These are phyloP conservation scores for Kitagawia praeruptora DNA, from an alignment of 129 eudicot genomes.

Conservation along the genomic window DNA sequence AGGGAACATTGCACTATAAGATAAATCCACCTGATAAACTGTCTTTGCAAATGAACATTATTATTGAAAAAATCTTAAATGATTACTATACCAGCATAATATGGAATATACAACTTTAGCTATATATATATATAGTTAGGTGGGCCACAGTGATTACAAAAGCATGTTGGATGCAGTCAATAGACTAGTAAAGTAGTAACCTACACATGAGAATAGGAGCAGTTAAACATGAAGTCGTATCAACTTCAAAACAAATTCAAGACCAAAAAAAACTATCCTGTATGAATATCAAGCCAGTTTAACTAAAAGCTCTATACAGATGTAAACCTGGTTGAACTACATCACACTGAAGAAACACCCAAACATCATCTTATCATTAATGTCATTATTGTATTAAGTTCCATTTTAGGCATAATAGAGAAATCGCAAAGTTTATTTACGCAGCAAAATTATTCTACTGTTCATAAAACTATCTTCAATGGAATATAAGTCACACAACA, in stretches of 20 bases:
- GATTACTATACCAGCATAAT: background rate
- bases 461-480: background rate
- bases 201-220: background rate
- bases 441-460: background rate
- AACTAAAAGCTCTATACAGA: background rate
- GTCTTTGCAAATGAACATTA: background rate
- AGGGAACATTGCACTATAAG: background rate
- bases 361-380: background rate
- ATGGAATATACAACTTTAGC: background rate
- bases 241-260: background rate
- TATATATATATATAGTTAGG: background rate
- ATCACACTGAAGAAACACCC: background rate
- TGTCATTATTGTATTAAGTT: background rate
- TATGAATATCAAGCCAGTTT: background rate
- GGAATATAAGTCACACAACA: background rate
- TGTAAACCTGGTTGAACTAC: background rate
- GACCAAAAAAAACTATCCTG: background rate
- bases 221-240: background rate
- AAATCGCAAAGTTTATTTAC: background rate
- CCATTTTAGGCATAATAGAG: background rate
- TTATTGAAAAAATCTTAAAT: background rate
- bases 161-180: background rate
- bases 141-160: background rate
- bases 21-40: background rate
- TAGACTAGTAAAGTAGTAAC: background rate